Conservation (phyloP, 106 monocot species). For the Vanilla planifolia region DNA sequence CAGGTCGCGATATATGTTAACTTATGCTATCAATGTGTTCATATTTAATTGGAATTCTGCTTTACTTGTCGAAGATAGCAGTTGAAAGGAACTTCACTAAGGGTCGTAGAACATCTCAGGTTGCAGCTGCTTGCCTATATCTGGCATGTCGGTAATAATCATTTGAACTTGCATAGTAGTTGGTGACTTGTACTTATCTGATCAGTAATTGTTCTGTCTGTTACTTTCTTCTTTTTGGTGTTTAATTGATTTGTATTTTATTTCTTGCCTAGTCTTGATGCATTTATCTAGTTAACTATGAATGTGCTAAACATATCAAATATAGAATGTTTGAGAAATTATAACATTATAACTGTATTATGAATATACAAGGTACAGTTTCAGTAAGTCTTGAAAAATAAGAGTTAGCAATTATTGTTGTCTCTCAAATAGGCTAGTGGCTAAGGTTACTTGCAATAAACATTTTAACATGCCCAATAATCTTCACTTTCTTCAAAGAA, state of each 20-base stretch:
- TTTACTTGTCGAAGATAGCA: conserved; percentile 56
- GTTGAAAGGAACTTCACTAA: conserved; percentile 76
- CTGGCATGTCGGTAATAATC: conserved; percentile 67
- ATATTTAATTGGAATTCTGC: neutral
- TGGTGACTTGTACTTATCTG: neutral
- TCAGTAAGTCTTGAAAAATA: too few species aligned
- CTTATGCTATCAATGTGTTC: neutral
- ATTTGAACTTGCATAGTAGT: neutral
- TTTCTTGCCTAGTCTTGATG: too few species aligned
- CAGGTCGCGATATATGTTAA: neutral
- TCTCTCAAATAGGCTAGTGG: too few species aligned
- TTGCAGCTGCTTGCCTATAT: conserved; percentile 91
- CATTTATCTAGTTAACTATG: too few species aligned
- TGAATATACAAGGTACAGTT: too few species aligned
- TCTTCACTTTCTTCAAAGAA: too few species aligned
- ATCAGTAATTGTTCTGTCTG: neutral
- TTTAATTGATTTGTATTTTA: neutral
- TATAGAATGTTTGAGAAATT: too few species aligned
- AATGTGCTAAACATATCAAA: too few species aligned
- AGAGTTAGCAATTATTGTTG: too few species aligned
- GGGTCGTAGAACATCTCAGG: conserved; percentile 62
- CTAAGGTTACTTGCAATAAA: too few species aligned
- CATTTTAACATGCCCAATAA: too few species aligned
- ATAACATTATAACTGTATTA: too few species aligned
- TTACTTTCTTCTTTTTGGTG: neutral